phyloP scores from a whole-genome alignment of 2,329 filamentous ascomycete genomes.

The Pestalotiopsis sp. region DNA sequence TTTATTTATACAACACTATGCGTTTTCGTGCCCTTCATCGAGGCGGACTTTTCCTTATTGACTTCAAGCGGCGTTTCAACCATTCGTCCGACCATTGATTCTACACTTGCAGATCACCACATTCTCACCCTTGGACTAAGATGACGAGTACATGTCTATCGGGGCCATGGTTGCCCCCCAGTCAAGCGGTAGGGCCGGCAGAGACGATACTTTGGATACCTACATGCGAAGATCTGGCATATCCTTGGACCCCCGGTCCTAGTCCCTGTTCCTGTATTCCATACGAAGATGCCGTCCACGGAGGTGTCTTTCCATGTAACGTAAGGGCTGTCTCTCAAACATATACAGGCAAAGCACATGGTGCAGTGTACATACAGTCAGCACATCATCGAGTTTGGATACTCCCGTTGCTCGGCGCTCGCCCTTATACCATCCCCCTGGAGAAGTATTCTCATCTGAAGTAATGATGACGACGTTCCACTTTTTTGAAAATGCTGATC shows the following conservation, averaged over 20 bases:
- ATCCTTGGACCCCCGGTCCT: neutral
- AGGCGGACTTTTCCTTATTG: neutral
- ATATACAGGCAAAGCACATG: neutral
- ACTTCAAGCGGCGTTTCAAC: neutral
- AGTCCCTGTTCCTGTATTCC: neutral
- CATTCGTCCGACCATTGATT: neutral
- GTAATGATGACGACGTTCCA: neutral
- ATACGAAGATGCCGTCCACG: neutral
- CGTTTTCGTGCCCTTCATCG: neutral
- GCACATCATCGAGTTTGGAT: neutral
- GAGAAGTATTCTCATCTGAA: neutral
- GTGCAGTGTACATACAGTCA: neutral
- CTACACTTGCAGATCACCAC: neutral
- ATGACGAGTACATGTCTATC: neutral
- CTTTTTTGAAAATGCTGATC: neutral
- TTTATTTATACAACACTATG: neutral
- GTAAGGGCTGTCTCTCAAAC: neutral
- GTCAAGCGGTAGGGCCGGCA: neutral
- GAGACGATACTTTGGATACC: no score
- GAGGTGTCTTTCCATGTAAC: neutral
- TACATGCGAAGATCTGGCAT: neutral
- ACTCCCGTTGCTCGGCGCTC: neutral
- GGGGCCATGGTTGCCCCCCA: neutral
- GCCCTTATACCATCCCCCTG: neutral
- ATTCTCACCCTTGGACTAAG: neutral